Evolutionary conservation across 768 basidiomycete species (phyloP), one percentile per base, ranked within the genome.

Genomic region (Lentinula raphanica): DNA sequence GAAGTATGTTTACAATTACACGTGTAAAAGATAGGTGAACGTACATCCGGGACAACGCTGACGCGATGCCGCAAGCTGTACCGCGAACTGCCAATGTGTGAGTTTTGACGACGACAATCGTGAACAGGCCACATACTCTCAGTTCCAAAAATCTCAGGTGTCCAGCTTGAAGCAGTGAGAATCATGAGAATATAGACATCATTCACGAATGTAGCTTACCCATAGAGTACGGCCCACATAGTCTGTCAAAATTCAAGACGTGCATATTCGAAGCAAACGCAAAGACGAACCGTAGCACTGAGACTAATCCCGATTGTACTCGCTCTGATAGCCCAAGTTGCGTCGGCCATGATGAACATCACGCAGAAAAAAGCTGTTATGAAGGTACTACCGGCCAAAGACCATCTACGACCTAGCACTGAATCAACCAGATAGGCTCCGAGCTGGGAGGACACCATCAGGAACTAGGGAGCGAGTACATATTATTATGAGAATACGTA

Each of bases 211-310:
- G 13, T 32, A 27, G 54, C 66, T 51, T 59, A 78, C 71, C 90
- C 90, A 63, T 92, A 92, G 53, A 92, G 64, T n/a, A 93, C 86
- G 11, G 91, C 89, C 81, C 88, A 92, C 91, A 92, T 91, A 2
- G 87, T 78, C 86, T 88, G 62, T 38, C 31, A 1, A 56, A 55
- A 40, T 17, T 31, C 44, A 27, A 29, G 25, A 46, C 28, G n/a
- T 8, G 25, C 44, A 5, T 51, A 2, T 51, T n/a, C 44, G 9
- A 17, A n/a, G 12, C 25, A 28, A 15, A 42, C 49, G 58, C 32
- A 27, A 55, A 27, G 11, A 23, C 76, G 59, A 46, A 88, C 84
- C 48, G 92, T 91, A 0, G 87, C 84, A 58, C 85, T 86, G 58
- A 95, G 67, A 65, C 85, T 89, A 50, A 94, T 86, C 12, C 87